Evolutionary conservation across 495 filamentous ascomycete species (phyloP).

Genomic region (Echria macrotheca): DNA sequence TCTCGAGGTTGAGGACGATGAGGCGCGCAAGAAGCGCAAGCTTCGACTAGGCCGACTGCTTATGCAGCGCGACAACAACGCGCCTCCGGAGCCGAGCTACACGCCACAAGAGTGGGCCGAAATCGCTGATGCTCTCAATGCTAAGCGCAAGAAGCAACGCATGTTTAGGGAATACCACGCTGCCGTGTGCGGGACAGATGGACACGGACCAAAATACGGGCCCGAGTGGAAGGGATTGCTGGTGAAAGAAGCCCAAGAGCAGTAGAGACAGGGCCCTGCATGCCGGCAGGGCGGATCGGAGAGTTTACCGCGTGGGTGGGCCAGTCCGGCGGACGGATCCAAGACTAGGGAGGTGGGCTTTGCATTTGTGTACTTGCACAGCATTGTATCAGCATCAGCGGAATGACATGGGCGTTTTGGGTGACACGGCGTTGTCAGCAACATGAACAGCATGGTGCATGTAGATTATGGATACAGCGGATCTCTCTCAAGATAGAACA

Average conservation of each 20-base stretch:
- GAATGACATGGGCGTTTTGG: no score
- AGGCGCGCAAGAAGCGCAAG: constrained; percentile 29
- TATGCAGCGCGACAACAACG: constrained; percentile 30
- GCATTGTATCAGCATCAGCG: no score
- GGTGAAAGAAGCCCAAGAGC: background rate
- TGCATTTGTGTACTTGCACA: no score
- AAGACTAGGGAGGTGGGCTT: no score
- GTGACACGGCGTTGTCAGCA: no score
- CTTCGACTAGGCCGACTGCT: constrained; percentile 27
- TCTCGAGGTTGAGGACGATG: constrained; percentile 34
- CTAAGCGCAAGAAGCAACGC: constrained; percentile 16
- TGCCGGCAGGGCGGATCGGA: no score
- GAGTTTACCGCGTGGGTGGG: background rate
- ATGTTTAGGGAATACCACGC: constrained; percentile 20
- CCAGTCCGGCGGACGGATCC: no score
- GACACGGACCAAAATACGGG: constrained; percentile 1
- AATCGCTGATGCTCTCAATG: constrained; percentile 1
- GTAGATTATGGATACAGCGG: background rate
- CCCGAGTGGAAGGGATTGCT: constrained; percentile 1
- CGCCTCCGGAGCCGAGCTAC: constrained; percentile 37
- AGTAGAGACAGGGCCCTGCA: background rate
- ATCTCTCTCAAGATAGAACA: background rate
- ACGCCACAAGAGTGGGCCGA: constrained; percentile 16
- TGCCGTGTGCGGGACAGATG: background rate
- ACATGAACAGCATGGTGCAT: no score